Evolutionary conservation across 1,284 basidiomycete species (phyloP).

Genomic region (Polyporus tsugae): DNA sequence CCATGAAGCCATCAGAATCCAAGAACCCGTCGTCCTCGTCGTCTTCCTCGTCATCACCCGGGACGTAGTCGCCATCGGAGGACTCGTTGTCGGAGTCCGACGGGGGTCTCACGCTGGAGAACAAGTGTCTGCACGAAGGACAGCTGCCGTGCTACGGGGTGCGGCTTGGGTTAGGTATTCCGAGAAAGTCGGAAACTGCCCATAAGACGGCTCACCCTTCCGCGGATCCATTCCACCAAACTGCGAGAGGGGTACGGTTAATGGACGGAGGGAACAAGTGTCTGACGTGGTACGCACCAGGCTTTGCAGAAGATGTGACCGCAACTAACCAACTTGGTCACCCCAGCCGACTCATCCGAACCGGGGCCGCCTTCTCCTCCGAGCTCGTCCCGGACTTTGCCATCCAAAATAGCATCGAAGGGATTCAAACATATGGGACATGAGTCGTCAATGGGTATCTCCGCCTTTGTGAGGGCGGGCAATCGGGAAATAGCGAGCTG

Average conservation of each 20-base stretch:
- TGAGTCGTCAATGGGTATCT: constrained; percentile 56
- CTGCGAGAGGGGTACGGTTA: constrained; percentile 42
- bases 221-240: constrained; percentile 69
- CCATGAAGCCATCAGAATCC: constrained; percentile 50
- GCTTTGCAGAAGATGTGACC: constrained; percentile 72
- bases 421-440: constrained; percentile 71
- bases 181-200: constrained; percentile 16
- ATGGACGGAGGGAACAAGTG: not conserved
- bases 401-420: constrained; percentile 55
- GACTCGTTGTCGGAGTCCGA: constrained; percentile 69
- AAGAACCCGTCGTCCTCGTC: constrained; percentile 46
- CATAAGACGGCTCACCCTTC: constrained; percentile 48
- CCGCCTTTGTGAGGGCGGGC: constrained; percentile 52
- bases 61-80: constrained; percentile 72
- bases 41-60: constrained; percentile 53
- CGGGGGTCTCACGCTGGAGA: constrained; percentile 59
- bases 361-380: constrained; percentile 24
- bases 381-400: constrained; percentile 35
- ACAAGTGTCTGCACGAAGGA: constrained; percentile 67
- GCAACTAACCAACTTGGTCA: constrained; percentile 66
- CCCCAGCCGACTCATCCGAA: constrained; percentile 44
- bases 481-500: constrained; percentile 48
- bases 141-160: constrained; percentile 69
- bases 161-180: constrained; percentile 8
- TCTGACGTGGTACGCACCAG: constrained; percentile 55